Conservation (phyloP, 2,329 filamentous ascomycete species). For the Neobulgaria alba region DNA sequence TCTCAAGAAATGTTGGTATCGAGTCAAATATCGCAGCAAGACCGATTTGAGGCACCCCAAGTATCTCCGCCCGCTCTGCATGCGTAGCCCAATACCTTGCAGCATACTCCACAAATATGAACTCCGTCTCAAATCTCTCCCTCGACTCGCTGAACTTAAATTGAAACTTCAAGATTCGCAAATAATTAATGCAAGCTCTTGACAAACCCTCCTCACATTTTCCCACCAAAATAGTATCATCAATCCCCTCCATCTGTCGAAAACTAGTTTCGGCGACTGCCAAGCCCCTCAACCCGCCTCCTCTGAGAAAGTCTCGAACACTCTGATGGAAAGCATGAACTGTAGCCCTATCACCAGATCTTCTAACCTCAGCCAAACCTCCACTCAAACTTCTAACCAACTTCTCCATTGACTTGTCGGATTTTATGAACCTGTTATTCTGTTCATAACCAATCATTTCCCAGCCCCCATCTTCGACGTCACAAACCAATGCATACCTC, state of each 20-base stretch:
- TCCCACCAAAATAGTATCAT: not conserved
- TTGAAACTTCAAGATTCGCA: constrained; percentile 1
- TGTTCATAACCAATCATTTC: constrained; percentile 1
- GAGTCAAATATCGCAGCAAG: constrained; percentile 1
- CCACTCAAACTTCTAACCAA: constrained; percentile 16
- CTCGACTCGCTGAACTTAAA: not conserved
- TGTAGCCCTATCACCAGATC: not conserved
- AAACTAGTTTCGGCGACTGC: not conserved
- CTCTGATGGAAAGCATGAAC: constrained; percentile 34
- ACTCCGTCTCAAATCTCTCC: not conserved
- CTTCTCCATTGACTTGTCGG: constrained; percentile 15
- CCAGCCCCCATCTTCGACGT: not conserved
- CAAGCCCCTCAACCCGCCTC: constrained; percentile 3
- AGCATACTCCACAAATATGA: constrained; percentile 11
- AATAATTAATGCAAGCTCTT: constrained; percentile 12
- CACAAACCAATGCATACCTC: constrained; percentile 13
- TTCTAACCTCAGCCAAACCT: constrained; percentile 15
- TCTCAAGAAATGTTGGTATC: not conserved
- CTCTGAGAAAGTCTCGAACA: constrained; percentile 29
- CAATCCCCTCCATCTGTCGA: not conserved
- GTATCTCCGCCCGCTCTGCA: constrained; percentile 9
- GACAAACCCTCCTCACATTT: constrained; percentile 4
- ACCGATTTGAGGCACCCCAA: constrained; percentile 2
- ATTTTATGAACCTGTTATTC: constrained; percentile 7
- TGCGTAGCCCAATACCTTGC: constrained; percentile 7